These are phyloP conservation scores for Dimocarpus longan DNA, from an alignment of 345 rosid genomes.

Conservation along the genomic window DNA sequence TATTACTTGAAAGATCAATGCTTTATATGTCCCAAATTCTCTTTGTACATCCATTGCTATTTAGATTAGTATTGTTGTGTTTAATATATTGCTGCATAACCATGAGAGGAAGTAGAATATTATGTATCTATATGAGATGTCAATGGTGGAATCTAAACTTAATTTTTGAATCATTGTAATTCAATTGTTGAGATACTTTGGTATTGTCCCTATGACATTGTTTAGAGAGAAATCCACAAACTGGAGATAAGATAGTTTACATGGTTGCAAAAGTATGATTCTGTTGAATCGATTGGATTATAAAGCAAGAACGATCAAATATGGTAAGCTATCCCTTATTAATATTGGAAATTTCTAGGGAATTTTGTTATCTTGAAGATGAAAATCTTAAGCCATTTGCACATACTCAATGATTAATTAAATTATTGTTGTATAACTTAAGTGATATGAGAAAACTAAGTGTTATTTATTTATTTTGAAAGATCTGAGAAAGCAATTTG, in stretches of 20 bases:
- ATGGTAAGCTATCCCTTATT: background rate
- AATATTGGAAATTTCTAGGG: background rate
- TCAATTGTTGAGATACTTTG: background rate
- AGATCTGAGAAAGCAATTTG: no score
- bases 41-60: no score
- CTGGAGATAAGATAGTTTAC: background rate
- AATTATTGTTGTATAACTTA: background rate
- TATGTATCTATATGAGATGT: no score
- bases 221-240: background rate
- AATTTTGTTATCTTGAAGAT: background rate
- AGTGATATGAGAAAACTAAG: background rate
- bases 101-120: no score
- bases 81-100: no score
- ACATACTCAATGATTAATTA: background rate
- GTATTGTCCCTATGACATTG: background rate
- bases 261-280: background rate
- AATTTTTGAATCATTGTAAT: background rate
- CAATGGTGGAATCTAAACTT: background rate
- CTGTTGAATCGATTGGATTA: background rate
- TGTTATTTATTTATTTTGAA: no score
- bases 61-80: no score
- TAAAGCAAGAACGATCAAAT: background rate
- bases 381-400: background rate
- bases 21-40: no score
- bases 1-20: no score